These are phyloP conservation scores for Talaromyces proteolyticus DNA, from an alignment of 495 filamentous ascomycete genomes.

Conservation along the genomic window DNA sequence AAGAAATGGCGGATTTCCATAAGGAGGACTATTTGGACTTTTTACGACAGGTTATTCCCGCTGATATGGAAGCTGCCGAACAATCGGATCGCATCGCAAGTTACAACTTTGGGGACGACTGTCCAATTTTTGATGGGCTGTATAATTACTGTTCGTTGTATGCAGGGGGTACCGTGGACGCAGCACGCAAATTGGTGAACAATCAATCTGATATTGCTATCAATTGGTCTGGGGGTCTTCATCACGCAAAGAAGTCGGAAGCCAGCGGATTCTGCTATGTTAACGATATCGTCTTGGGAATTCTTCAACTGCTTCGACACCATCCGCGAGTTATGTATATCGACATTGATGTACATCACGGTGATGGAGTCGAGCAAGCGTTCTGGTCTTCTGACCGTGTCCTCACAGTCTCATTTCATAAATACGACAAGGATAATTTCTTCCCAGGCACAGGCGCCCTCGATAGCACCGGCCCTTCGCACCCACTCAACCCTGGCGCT, in stretches of 20 bases:
- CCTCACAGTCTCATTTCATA: conserved; percentile 94
- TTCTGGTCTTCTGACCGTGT: conserved; percentile 96
- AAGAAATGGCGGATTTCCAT: conserved; percentile 87
- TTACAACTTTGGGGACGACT: conserved; percentile 91
- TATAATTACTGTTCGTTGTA: conserved; percentile 95
- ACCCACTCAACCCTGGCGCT: conserved; percentile 55
- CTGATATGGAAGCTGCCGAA: conserved; percentile 39
- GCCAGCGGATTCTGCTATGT: conserved; percentile 97
- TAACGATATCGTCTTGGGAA: conserved; percentile 96
- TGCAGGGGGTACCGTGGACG: conserved; percentile 82
- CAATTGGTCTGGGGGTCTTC: conserved; percentile 98
- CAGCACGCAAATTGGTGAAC: conserved; percentile 81
- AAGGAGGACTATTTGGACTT: conserved; percentile 86
- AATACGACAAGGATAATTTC: conserved; percentile 80
- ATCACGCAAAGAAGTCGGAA: conserved; percentile 93
- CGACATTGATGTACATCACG: conserved; percentile 97
- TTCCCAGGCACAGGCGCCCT: conserved; percentile 63
- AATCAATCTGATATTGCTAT: conserved; percentile 90
- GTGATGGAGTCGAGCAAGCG: conserved; percentile 94
- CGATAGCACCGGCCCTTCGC: conserved; percentile 51
- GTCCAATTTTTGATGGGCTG: conserved; percentile 92
- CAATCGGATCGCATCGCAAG: conserved; percentile 33
- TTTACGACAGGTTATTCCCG: conserved; percentile 43
- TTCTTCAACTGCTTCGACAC: conserved; percentile 80
- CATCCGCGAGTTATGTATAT: conserved; percentile 93